Conservation (phyloP, 768 basidiomycete genomes). For the Xerocomellus intermedius region DNA sequence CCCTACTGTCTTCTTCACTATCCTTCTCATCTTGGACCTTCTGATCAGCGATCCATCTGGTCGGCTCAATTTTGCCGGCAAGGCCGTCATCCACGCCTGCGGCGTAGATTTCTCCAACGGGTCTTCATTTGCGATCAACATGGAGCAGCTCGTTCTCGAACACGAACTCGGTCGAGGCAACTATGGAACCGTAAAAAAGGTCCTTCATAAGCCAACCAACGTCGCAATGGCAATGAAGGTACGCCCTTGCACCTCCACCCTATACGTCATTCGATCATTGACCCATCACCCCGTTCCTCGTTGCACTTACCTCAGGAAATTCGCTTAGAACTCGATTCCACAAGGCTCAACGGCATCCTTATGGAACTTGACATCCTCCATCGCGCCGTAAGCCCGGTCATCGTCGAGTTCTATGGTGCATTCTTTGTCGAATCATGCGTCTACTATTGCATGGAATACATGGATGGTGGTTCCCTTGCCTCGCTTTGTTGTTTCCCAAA, state of each 20-base stretch:
- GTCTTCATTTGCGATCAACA: conserved; percentile 88
- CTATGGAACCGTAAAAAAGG: conserved; percentile 97
- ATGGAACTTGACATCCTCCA: conserved; percentile 99
- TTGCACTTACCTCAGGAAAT: conserved; percentile 70
- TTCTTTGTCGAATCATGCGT: conserved; percentile 99
- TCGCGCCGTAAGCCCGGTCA: conserved; percentile 85
- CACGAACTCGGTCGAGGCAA: conserved; percentile 97
- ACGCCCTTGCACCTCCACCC: conserved; percentile 13
- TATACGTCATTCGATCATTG: conserved; percentile 9
- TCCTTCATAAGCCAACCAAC: conserved; percentile 90
- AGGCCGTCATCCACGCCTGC: conserved; percentile 86
- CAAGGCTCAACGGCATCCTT: conserved; percentile 92
- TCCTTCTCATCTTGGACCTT: conserved; percentile 3
- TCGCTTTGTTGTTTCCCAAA: conserved; percentile 55
- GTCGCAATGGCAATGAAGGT: conserved; percentile 99
- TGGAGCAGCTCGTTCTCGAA: conserved; percentile 85
- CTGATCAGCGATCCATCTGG: conserved; percentile 84
- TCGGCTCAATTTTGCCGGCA: conserved; percentile 89
- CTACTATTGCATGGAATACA: conserved; percentile 99
- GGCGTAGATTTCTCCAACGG: conserved; percentile 92
- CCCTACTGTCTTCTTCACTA: conserved; percentile 4
- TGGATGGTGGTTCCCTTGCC: conserved; percentile 98
- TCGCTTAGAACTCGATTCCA: conserved; percentile 89
- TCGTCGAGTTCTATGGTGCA: conserved; percentile 98
- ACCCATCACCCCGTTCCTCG: not conserved